Conservation (phyloP, 2,329 filamentous ascomycete species). For the Fusarium succisae region DNA sequence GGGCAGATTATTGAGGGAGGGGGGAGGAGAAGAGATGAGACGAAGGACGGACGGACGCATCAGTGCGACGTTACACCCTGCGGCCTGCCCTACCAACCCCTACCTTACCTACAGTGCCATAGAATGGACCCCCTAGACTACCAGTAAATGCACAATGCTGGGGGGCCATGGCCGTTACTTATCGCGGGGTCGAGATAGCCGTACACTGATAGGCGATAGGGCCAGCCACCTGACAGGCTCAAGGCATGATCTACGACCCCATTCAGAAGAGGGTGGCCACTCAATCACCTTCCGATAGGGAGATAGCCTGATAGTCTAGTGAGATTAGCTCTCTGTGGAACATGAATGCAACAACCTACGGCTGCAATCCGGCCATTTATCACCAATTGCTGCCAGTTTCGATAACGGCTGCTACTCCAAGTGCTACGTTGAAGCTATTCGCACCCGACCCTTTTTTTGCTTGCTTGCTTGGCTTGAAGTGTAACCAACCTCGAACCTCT, state of each 20-base stretch:
- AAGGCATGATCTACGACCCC: not conserved
- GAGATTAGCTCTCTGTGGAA: slow-evolving; percentile 10
- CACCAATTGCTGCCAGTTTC: slow-evolving; percentile 1
- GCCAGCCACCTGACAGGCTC: slow-evolving; percentile 5
- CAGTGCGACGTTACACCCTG: slow-evolving; percentile 11
- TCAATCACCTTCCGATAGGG: slow-evolving; percentile 17
- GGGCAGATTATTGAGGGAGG: not conserved
- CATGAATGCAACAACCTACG: slow-evolving; percentile 28
- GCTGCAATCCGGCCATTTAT: slow-evolving; percentile 31
- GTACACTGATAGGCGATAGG: slow-evolving; percentile 5
- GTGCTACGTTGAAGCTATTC: slow-evolving; percentile 30
- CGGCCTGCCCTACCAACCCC: not conserved
- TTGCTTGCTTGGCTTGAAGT: not conserved
- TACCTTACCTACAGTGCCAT: not conserved
- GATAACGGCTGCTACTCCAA: slow-evolving; percentile 17
- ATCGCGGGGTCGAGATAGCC: slow-evolving; percentile 21
- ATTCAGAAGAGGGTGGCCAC: not conserved
- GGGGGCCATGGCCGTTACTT: not conserved
- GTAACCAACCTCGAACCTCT: slow-evolving; percentile 7
- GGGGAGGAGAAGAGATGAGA: slow-evolving; percentile 3
- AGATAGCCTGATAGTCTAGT: slow-evolving; percentile 2
- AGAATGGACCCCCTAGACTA: not conserved
- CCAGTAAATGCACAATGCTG: not conserved
- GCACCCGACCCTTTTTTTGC: not conserved
- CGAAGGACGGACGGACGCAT: slow-evolving; percentile 8